Conservation (phyloP, 2,329 filamentous ascomycete species). For the Didymella pinodella region DNA sequence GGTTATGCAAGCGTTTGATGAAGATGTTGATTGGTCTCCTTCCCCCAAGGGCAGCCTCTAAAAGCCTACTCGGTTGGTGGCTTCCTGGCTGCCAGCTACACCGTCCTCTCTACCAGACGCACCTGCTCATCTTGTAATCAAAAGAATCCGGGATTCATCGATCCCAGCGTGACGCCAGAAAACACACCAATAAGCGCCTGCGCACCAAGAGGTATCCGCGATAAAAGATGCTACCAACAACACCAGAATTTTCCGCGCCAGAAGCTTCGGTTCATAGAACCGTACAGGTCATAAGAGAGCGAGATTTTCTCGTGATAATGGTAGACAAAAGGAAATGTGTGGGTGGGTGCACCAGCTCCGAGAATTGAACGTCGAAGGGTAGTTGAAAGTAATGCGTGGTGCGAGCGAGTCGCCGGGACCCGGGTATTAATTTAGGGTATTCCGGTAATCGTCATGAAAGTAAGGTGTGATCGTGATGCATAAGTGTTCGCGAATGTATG, state of each 20-base stretch:
- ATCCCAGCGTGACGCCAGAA: conserved; percentile 13
- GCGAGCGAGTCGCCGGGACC: conserved; percentile 50
- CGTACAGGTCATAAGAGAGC: conserved; percentile 37
- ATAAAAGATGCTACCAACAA: conserved; percentile 26
- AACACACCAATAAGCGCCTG: conserved; percentile 34
- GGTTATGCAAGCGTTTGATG: neutral
- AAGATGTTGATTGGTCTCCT: conserved; percentile 14
- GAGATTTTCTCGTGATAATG: conserved; percentile 37
- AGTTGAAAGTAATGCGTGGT: conserved; percentile 33
- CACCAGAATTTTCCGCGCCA: conserved; percentile 39
- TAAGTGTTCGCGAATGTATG: conserved; percentile 16
- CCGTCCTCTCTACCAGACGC: neutral
- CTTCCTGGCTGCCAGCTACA: conserved; percentile 12
- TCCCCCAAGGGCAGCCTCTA: neutral
- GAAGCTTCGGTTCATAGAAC: conserved; percentile 25
- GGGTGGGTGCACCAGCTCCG: conserved; percentile 19
- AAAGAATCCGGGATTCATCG: conserved; percentile 5
- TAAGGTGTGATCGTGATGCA: conserved; percentile 23
- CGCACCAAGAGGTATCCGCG: conserved; percentile 39
- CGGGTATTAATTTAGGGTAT: conserved; percentile 35
- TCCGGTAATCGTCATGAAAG: conserved; percentile 15
- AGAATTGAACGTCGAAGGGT: conserved; percentile 21
- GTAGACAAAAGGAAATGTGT: conserved; percentile 35
- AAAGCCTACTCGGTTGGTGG: conserved; percentile 6
- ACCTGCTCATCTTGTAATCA: neutral